phyloP scores from a whole-genome alignment of 306 rosid genomes.

The Acmispon strigosus region DNA sequence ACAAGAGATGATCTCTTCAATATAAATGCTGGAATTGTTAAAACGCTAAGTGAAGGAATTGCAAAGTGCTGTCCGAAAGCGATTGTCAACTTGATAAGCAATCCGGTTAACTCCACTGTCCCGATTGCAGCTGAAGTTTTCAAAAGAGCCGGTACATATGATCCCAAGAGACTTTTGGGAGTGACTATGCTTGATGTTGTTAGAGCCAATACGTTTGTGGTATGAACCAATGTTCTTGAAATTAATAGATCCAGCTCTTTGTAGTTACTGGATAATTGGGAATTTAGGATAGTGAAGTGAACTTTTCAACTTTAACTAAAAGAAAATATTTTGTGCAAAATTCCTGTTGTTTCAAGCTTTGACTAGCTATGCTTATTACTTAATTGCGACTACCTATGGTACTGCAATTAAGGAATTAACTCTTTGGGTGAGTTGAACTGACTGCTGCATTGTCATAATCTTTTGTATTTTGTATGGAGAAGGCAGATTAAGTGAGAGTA shows the following conservation, averaged over 20 bases:
- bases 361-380: not conserved
- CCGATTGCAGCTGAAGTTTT: slow-evolving; percentile 95
- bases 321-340: not conserved
- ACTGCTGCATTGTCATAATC: not conserved
- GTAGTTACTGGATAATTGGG: not conserved
- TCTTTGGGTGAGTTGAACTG: not conserved
- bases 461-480: not conserved
- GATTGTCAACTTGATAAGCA: slow-evolving; percentile 79
- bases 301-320: not conserved
- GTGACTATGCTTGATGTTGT: slow-evolving; percentile 93
- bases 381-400: not conserved
- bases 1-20: slow-evolving; percentile 97
- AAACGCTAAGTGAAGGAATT: slow-evolving; percentile 71
- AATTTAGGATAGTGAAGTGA: not conserved
- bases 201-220: slow-evolving; percentile 94
- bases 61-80: slow-evolving; percentile 78
- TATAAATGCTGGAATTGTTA: slow-evolving; percentile 89
- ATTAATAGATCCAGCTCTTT: not conserved
- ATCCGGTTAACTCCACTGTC: slow-evolving; percentile 95
- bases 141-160: slow-evolving; percentile 78
- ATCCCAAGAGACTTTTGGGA: slow-evolving; percentile 84
- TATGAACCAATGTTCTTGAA: slow-evolving; percentile 23
- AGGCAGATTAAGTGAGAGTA: not conserved
- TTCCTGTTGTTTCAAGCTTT: not conserved
- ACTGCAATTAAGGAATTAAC: not conserved